A percentile compares a stretch with the other conserved stretches of the same genome.
Evolutionary conservation across 495 filamentous ascomycete species (phyloP).

Genomic region (Neurospora sublineolata): DNA sequence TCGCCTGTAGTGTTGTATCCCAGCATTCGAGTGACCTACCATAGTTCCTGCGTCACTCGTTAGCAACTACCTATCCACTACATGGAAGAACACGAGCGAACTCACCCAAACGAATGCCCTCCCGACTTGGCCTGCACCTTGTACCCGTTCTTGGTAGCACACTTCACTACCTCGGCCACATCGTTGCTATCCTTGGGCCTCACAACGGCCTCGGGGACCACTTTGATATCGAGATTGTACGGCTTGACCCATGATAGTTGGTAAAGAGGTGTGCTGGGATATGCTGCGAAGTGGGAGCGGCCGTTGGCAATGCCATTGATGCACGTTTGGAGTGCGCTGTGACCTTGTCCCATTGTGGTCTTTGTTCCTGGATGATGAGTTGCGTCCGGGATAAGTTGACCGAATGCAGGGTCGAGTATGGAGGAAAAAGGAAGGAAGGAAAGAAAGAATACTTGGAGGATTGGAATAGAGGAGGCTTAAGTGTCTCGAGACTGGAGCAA

Average conservation of each 20-base stretch:
- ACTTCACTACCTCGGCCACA: constrained; percentile 47
- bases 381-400: not conserved
- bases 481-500: not conserved
- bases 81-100: not conserved
- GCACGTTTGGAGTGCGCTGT: constrained; percentile 25
- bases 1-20: not conserved
- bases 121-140: constrained; percentile 61
- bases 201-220: constrained; percentile 50
- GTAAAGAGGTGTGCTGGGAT: constrained; percentile 27
- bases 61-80: not conserved
- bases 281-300: constrained; percentile 29
- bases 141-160: constrained; percentile 39
- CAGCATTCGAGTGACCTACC: constrained; percentile 15
- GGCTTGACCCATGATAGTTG: constrained; percentile 34
- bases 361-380: not conserved
- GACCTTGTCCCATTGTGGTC: constrained; percentile 16
- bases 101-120: constrained; percentile 58
- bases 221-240: constrained; percentile 54
- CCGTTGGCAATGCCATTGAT: constrained; percentile 30
- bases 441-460: not conserved
- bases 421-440: not conserved
- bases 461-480: not conserved
- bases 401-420: not conserved
- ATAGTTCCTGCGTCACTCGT: constrained; percentile 16
- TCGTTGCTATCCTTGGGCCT: constrained; percentile 46